phyloP scores from a whole-genome alignment of 306 rosid genomes.

The Fragaria vesca region DNA sequence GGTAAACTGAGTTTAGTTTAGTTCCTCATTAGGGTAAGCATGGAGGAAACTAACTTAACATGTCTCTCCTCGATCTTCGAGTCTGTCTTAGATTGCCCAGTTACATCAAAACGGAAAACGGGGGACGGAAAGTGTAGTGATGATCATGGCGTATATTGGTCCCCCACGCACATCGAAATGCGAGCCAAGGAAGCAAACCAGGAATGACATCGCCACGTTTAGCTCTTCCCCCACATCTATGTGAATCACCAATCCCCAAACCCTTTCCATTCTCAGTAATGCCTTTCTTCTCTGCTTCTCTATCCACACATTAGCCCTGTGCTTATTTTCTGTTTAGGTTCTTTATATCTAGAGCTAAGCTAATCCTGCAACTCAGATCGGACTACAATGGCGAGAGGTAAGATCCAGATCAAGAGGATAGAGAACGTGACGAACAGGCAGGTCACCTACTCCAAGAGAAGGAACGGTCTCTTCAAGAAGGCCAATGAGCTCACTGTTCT shows the following conservation, averaged over 20 bases:
- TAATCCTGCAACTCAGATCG: not conserved
- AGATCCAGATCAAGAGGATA: constrained; percentile 94
- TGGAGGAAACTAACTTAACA: not conserved
- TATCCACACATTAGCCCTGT: not conserved
- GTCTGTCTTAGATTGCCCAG: not conserved
- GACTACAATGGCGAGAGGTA: constrained; percentile 71
- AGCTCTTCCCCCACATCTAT: not conserved
- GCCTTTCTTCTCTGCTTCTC: not conserved
- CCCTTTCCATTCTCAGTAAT: not conserved
- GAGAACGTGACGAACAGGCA: constrained; percentile 80
- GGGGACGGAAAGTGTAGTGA: not conserved
- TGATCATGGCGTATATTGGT: constrained; percentile 2
- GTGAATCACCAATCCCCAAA: not conserved
- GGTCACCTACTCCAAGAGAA: constrained; percentile 80
- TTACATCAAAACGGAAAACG: constrained; percentile 10
- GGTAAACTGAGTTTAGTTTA: too few relatives aligned
- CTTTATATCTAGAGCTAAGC: not conserved
- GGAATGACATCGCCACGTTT: not conserved
- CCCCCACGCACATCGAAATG: not conserved
- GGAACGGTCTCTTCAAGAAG: constrained; percentile 86
- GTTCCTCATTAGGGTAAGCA: not conserved
- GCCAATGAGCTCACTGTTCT: constrained; percentile 86
- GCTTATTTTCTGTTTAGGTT: not conserved
- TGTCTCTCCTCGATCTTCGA: not conserved
- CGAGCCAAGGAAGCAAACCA: not conserved